A percentile compares a stretch with the other conserved stretches of the same genome.
Conservation (phyloP, 2,329 filamentous ascomycete genomes). For the Aspergillus alliaceus region DNA sequence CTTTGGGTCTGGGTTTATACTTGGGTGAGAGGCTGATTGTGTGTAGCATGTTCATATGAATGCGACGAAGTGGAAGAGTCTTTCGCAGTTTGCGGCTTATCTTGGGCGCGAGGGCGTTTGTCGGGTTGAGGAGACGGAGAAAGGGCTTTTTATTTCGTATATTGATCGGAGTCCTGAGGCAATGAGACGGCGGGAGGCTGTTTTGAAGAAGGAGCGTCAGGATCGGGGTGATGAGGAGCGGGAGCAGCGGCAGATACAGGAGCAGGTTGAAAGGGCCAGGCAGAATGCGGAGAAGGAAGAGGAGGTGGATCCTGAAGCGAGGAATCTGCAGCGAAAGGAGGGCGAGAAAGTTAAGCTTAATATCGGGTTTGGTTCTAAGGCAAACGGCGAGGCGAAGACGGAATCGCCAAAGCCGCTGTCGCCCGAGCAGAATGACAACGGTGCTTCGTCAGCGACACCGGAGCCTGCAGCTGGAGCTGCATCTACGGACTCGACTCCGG, state of each 20-base stretch:
- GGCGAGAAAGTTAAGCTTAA: conserved; percentile 76
- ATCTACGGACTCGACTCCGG: conserved; percentile 10
- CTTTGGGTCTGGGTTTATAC: neutral
- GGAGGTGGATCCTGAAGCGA: conserved; percentile 44
- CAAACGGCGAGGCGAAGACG: conserved; percentile 23
- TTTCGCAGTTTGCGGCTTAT: conserved; percentile 88
- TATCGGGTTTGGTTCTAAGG: conserved; percentile 52
- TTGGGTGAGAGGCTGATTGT: neutral
- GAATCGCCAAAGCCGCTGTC: conserved; percentile 23
- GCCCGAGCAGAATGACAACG: conserved; percentile 20
- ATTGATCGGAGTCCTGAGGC: conserved; percentile 90
- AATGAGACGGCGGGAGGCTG: conserved; percentile 73
- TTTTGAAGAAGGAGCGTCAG: conserved; percentile 78
- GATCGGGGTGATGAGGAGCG: conserved; percentile 89
- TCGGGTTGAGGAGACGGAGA: conserved; percentile 83
- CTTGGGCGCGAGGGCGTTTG: conserved; percentile 85
- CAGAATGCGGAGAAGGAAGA: conserved; percentile 54
- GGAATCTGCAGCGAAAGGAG: conserved; percentile 55
- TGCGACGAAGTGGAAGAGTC: conserved; percentile 79
- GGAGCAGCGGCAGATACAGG: conserved; percentile 77
- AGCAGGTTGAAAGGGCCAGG: conserved; percentile 78
- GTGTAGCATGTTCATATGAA: conserved; percentile 82
- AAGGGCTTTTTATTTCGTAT: conserved; percentile 82
- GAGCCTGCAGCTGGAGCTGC: conserved; percentile 15
- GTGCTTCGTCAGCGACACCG: conserved; percentile 9